These are phyloP conservation scores for Leishmania turanica DNA, from an alignment of 208 protist species.

Conservation along the genomic window DNA sequence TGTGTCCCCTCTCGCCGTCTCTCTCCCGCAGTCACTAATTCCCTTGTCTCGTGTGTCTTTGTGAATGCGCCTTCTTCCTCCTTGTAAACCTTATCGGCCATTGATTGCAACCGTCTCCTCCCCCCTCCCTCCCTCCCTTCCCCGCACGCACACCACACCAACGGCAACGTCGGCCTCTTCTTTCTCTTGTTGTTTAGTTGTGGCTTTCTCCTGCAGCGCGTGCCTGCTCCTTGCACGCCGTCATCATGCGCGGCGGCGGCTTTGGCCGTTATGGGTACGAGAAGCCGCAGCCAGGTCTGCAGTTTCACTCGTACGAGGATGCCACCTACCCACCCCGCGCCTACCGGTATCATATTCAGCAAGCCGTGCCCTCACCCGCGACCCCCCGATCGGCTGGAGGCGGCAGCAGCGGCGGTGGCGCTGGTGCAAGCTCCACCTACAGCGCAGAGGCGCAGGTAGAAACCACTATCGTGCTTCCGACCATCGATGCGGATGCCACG, in stretches of 20 bases:
- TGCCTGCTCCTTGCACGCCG: background rate
- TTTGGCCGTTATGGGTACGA: slow-evolving; percentile 36
- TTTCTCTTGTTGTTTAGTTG: background rate
- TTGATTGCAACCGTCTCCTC: background rate
- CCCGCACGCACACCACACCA: background rate
- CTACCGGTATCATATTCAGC: slow-evolving; percentile 71
- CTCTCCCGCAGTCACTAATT: background rate
- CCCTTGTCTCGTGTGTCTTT: background rate
- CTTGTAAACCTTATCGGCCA: background rate
- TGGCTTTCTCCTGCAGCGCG: background rate
- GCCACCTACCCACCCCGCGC: slow-evolving; percentile 72
- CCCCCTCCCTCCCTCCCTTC: no score
- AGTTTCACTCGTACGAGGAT: slow-evolving; percentile 60
- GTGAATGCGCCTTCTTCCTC: background rate
- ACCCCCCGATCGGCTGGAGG: background rate
- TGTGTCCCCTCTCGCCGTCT: background rate
- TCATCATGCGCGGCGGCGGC: slow-evolving; percentile 29
- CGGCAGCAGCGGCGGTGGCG: background rate
- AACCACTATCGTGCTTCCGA: slow-evolving; percentile 59
- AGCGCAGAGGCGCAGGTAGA: background rate
- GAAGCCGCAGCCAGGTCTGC: slow-evolving; percentile 27
- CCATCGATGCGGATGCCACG: slow-evolving; percentile 66
- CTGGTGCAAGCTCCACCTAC: background rate
- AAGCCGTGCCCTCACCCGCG: background rate
- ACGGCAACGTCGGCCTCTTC: background rate